Conservation (phyloP, 2,329 filamentous ascomycete genomes). For the Aspergillus hortae region DNA sequence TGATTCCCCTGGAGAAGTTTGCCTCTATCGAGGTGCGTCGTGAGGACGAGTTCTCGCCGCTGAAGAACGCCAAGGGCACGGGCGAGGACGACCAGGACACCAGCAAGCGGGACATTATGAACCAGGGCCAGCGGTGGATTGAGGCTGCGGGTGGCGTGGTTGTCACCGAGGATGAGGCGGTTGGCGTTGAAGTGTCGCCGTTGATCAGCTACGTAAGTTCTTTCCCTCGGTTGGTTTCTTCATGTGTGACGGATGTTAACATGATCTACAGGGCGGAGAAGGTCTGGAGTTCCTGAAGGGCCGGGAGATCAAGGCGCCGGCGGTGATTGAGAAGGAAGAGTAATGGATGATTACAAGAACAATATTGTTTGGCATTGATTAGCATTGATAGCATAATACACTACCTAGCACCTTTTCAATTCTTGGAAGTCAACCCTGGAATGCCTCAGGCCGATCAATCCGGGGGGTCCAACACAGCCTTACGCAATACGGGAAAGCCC, state of each 20-base stretch:
- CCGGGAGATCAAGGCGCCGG: slow-evolving; percentile 60
- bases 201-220: slow-evolving; percentile 89
- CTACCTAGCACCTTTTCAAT: background rate
- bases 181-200: slow-evolving; percentile 85
- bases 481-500: slow-evolving; percentile 39
- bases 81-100: slow-evolving; percentile 94
- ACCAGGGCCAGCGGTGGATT: slow-evolving; percentile 83
- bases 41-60: slow-evolving; percentile 95
- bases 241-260: slow-evolving; percentile 9
- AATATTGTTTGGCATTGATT: background rate
- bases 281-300: slow-evolving; percentile 59
- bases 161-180: slow-evolving; percentile 56
- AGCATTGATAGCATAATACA: background rate
- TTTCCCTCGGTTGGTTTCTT: background rate
- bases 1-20: slow-evolving; percentile 81
- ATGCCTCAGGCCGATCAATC: slow-evolving; percentile 21
- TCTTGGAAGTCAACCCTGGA: background rate
- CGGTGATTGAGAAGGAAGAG: slow-evolving; percentile 60
- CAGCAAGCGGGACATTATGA: slow-evolving; percentile 84
- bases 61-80: slow-evolving; percentile 86
- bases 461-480: slow-evolving; percentile 20
- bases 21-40: slow-evolving; percentile 93
- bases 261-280: slow-evolving; percentile 53
- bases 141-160: slow-evolving; percentile 74
- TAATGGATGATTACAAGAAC: slow-evolving; percentile 8